Percentiles rank a stretch among this genome's conserved stretches.
Evolutionary conservation across 345 rosid species (phyloP).

Genomic region (rapeseed (Brassica napus)): DNA sequence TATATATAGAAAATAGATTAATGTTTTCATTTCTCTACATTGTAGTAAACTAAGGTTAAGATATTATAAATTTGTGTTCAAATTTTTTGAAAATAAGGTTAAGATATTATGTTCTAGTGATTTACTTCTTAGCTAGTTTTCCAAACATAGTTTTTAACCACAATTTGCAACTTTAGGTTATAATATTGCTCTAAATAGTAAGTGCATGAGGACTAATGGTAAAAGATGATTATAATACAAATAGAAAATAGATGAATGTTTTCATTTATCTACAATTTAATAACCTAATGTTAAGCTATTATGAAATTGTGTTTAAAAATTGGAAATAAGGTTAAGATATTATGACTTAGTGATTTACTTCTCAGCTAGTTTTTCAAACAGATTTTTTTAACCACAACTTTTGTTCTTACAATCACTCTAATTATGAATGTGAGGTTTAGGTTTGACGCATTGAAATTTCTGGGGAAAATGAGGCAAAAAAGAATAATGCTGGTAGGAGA

Average conservation of each 20-base stretch:
- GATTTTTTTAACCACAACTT: background rate
- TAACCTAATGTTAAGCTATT: background rate
- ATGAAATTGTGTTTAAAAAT: too few relatives aligned
- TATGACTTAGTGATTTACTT: background rate
- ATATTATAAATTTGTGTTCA: background rate
- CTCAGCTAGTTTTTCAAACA: background rate
- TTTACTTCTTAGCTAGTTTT: background rate
- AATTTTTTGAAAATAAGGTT: background rate
- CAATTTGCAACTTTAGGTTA: background rate
- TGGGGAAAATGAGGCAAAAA: conserved; percentile 79
- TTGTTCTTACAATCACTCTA: background rate
- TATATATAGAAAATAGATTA: background rate
- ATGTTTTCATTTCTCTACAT: background rate
- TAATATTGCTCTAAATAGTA: background rate
- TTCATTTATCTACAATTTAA: background rate
- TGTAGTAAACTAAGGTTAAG: background rate
- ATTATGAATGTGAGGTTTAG: conserved; percentile 38
- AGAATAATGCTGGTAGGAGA: conserved; percentile 93
- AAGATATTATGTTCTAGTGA: background rate
- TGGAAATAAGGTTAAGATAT: background rate
- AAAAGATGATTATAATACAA: background rate
- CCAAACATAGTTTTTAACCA: too few relatives aligned
- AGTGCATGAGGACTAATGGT: background rate
- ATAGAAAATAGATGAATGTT: background rate
- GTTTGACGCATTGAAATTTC: conserved; percentile 82